These are phyloP conservation scores for Cryptosporidium sp. DNA, from an alignment of 169 alveolate genomes.

Conservation along the genomic window DNA sequence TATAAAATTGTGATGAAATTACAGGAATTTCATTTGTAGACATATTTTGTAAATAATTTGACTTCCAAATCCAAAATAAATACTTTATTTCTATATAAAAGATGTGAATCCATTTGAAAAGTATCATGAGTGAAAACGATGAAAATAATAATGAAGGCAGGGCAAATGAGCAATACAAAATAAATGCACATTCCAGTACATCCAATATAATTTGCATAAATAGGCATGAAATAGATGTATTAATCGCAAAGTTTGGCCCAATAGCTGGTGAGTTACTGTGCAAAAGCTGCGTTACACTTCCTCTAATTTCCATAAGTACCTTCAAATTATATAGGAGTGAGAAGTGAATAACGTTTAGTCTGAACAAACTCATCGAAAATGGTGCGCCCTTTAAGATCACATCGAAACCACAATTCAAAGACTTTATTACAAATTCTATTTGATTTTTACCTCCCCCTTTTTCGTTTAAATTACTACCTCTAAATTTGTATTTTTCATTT, in stretches of 20 bases:
- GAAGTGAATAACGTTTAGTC: slow-evolving; percentile 42
- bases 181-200: slow-evolving; percentile 32
- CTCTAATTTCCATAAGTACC: slow-evolving; percentile 74
- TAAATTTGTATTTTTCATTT: slow-evolving; percentile 1
- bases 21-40: slow-evolving; percentile 9
- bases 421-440: slow-evolving; percentile 8
- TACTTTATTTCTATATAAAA: slow-evolving; percentile 21
- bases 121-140: slow-evolving; percentile 45
- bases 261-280: slow-evolving; percentile 25
- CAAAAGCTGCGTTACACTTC: slow-evolving; percentile 47
- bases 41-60: slow-evolving; percentile 24
- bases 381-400: slow-evolving; percentile 31
- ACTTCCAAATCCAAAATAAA: slow-evolving; percentile 55
- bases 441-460: not conserved
- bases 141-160: slow-evolving; percentile 58
- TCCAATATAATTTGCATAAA: slow-evolving; percentile 38
- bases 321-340: slow-evolving; percentile 61
- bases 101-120: slow-evolving; percentile 71
- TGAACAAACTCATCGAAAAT: slow-evolving; percentile 28
- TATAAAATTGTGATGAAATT: slow-evolving; percentile 20
- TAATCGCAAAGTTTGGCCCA: not conserved
- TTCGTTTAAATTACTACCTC: slow-evolving; percentile 40
- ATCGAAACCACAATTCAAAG: slow-evolving; percentile 12
- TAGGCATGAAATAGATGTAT: slow-evolving; percentile 25
- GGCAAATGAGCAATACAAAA: slow-evolving; percentile 34